Evolutionary conservation across 441 rosid genomes (phyloP).

Genomic region (Populus hybrid): DNA sequence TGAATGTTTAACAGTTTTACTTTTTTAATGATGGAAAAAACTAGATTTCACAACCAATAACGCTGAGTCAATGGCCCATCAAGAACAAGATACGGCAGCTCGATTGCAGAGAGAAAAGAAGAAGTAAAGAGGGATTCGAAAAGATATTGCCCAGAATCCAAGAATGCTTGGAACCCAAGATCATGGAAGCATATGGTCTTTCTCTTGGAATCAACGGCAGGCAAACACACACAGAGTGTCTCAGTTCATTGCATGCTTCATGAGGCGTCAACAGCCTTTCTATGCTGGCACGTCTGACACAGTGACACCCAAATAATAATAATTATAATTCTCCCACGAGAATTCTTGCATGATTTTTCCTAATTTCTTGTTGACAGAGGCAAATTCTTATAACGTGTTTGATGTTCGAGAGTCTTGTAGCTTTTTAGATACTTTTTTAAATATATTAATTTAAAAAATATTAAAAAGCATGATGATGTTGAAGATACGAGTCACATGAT

Average conservation of each 20-base stretch:
- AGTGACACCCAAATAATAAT: not conserved
- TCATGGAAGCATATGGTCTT: slow-evolving; percentile 6
- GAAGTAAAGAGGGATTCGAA: not conserved
- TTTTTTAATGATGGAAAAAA: no score
- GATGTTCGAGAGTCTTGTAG: no score
- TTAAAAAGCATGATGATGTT: no score
- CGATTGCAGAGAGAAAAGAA: not conserved
- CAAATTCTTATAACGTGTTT: no score
- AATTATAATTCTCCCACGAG: no score
- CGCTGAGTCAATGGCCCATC: no score
- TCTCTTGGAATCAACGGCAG: not conserved
- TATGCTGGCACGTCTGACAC: slow-evolving; percentile 8
- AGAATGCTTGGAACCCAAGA: slow-evolving; percentile 11
- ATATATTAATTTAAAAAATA: no score
- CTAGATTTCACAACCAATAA: no score
- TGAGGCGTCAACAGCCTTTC: slow-evolving; percentile 7
- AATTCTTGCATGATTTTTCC: no score
- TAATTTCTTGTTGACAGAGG: no score
- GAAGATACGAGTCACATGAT: slow-evolving; percentile 12
- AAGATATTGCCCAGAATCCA: slow-evolving; percentile 15
- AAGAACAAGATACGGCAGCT: not conserved
- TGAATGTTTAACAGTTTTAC: no score
- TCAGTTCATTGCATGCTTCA: slow-evolving; percentile 21
- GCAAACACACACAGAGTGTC: slow-evolving; percentile 3
- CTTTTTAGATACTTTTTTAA: no score